These are phyloP conservation scores for Xanthoceras sorbifolium DNA, from an alignment of 345 rosid genomes.

Conservation along the genomic window DNA sequence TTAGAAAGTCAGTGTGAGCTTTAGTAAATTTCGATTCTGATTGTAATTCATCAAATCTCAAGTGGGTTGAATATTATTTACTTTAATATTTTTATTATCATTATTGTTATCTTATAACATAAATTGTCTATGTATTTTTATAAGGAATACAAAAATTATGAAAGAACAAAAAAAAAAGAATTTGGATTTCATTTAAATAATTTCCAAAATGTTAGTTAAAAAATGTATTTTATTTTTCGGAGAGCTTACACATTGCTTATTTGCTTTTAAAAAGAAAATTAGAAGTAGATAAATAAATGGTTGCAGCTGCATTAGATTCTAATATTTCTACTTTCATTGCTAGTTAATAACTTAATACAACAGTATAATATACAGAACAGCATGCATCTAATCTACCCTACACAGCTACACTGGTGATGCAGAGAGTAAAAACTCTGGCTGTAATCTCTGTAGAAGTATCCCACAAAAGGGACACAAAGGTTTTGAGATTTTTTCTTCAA, in stretches of 20 bases:
- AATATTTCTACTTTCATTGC: background rate
- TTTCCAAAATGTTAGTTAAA: too few relatives aligned
- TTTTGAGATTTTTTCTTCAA: conserved; percentile 35
- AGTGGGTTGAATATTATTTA: too few relatives aligned
- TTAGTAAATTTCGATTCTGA: too few relatives aligned
- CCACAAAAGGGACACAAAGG: conserved; percentile 82
- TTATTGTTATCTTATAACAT: background rate
- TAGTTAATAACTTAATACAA: conserved; percentile 5
- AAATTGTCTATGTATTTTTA: too few relatives aligned
- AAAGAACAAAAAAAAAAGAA: background rate
- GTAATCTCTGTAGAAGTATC: conserved; percentile 65
- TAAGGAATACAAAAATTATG: background rate
- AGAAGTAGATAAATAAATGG: background rate
- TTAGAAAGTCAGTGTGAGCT: too few relatives aligned
- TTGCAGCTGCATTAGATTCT: background rate
- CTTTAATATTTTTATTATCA: too few relatives aligned
- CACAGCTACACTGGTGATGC: conserved; percentile 47
- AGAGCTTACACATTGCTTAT: too few relatives aligned
- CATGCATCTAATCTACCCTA: conserved; percentile 6
- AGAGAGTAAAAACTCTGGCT: conserved; percentile 69
- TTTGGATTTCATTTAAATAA: background rate
- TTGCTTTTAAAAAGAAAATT: too few relatives aligned
- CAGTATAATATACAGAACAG: conserved; percentile 6
- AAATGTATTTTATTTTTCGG: too few relatives aligned
- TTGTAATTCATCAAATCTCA: too few relatives aligned